A percentile compares a stretch with the other conserved stretches of the same genome.
phyloP scores from a whole-genome alignment of 2,329 filamentous ascomycete genomes.

The Erysiphe neolycopersici region DNA sequence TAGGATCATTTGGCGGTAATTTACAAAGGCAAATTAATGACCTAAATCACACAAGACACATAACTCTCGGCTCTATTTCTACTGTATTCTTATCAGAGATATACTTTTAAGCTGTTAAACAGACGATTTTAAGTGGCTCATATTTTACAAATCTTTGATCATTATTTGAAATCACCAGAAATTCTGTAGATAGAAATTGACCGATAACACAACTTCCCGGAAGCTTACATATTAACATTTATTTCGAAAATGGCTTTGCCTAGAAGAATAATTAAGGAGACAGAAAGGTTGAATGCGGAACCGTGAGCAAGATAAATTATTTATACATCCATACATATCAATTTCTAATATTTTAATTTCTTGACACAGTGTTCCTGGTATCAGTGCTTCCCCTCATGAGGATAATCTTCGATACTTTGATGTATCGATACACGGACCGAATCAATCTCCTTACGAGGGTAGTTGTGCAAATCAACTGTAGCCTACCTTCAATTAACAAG shows the following conservation, averaged over 20 bases:
- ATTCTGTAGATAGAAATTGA: background rate
- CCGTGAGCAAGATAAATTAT: constrained; percentile 33
- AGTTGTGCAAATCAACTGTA: constrained; percentile 5
- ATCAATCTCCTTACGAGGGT: constrained; percentile 90
- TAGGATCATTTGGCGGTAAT: background rate
- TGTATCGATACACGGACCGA: constrained; percentile 80
- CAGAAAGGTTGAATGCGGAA: constrained; percentile 85
- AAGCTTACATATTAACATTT: background rate
- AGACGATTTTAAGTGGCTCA: no score
- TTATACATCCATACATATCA: background rate
- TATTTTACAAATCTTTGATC: background rate
- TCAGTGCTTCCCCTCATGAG: constrained; percentile 84
- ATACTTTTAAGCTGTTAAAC: no score
- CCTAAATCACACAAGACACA: no score
- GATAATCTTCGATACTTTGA: constrained; percentile 97
- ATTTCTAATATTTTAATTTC: background rate
- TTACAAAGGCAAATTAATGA: background rate
- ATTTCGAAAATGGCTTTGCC: constrained; percentile 34
- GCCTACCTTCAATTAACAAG: no score
- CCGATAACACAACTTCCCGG: background rate
- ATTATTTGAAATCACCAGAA: background rate
- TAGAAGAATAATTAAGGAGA: constrained; percentile 97
- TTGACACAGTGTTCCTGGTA: constrained; percentile 55
- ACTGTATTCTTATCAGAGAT: no score
- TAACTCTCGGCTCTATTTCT: no score